A percentile compares a stretch with the other conserved stretches of the same genome.
phyloP scores from a whole-genome alignment of 2,329 filamentous ascomycete genomes.

The Xylariaceae sp. region DNA sequence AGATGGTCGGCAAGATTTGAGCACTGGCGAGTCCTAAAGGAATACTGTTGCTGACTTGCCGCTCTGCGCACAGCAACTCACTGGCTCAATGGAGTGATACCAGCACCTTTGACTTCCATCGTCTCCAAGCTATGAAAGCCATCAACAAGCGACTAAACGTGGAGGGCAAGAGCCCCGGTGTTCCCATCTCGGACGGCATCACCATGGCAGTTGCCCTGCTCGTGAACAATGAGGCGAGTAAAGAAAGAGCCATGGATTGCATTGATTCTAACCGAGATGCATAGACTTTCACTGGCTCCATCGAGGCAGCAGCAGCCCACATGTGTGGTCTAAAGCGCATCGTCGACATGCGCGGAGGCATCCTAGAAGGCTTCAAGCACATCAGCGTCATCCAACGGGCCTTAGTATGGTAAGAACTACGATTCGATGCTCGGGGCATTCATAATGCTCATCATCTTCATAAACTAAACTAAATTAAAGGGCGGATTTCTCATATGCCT shows the following conservation, averaged over 20 bases:
- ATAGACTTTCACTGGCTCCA: conserved; percentile 31
- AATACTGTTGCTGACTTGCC: conserved; percentile 4
- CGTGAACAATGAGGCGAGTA: conserved; percentile 31
- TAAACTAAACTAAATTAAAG: conserved; percentile 20
- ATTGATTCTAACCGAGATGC: background rate
- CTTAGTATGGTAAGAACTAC: conserved; percentile 28
- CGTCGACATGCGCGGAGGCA: conserved; percentile 31
- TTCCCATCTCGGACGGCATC: conserved; percentile 32
- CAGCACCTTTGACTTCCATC: conserved; percentile 33
- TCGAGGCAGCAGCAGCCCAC: conserved; percentile 30
- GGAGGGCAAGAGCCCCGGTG: conserved; percentile 28
- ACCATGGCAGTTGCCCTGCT: conserved; percentile 32
- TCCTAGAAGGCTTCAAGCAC: conserved; percentile 30
- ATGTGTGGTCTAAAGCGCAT: conserved; percentile 32
- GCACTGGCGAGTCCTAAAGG: background rate
- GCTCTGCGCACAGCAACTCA: conserved; percentile 21
- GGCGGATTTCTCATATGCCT: conserved; percentile 34
- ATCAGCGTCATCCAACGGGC: conserved; percentile 31
- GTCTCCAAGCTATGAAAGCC: conserved; percentile 32
- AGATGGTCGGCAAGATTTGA: background rate
- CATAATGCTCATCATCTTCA: background rate
- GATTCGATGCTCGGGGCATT: background rate
- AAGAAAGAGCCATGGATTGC: background rate
- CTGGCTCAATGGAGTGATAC: conserved; percentile 32
- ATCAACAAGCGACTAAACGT: conserved; percentile 32